Conservation (phyloP, 768 basidiomycete species). For the Hirschioporus abietinus region DNA sequence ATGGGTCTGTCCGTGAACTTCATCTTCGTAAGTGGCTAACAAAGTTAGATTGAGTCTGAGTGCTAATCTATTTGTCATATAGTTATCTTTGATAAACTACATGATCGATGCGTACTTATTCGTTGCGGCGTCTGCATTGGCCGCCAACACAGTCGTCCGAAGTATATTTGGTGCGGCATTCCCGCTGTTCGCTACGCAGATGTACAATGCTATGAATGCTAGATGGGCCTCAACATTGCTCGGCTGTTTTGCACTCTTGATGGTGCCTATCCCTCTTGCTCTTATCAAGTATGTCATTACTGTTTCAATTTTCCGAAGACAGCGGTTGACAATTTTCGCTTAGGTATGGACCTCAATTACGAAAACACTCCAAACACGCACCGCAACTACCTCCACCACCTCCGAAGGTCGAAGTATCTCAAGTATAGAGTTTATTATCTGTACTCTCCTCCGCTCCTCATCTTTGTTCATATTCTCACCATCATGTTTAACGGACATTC, state of each 20-base stretch:
- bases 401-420: background rate
- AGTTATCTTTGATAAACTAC: slow-evolving; percentile 55
- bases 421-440: background rate
- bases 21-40: slow-evolving; percentile 42
- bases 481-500: background rate
- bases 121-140: slow-evolving; percentile 52
- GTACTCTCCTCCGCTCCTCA: background rate
- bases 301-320: background rate
- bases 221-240: slow-evolving; percentile 57
- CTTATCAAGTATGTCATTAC: slow-evolving; percentile 30
- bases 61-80: background rate
- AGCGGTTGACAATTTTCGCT: background rate
- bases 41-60: background rate
- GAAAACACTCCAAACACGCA: slow-evolving; percentile 39
- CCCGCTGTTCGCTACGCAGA: slow-evolving; percentile 52
- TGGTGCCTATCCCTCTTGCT: slow-evolving; percentile 51
- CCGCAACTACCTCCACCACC: slow-evolving; percentile 17
- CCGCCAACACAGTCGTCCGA: slow-evolving; percentile 46
- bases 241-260: slow-evolving; percentile 42
- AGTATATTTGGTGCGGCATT: slow-evolving; percentile 50
- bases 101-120: slow-evolving; percentile 55
- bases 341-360: slow-evolving; percentile 39
- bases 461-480: background rate
- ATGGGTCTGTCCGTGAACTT: slow-evolving; percentile 50
- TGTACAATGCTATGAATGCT: slow-evolving; percentile 46